Percentiles rank a stretch among this genome's conserved stretches.
Evolutionary conservation across 108 stramenopile genomes (phyloP).

Genomic region (Fistulifera solaris): DNA sequence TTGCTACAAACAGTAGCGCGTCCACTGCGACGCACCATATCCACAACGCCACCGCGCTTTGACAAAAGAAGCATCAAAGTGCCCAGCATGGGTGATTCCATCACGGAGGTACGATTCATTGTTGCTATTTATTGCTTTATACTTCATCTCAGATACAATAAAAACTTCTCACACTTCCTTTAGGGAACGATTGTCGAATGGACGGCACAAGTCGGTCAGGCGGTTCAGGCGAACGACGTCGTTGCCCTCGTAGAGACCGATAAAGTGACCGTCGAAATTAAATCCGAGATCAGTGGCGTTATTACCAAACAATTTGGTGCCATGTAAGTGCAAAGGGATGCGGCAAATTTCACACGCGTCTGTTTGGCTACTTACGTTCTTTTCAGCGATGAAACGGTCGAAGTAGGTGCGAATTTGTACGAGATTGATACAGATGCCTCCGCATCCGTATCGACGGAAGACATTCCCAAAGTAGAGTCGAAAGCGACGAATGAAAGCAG

Average conservation of each 20-base stretch:
- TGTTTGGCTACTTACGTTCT: no score
- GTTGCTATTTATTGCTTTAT: neutral
- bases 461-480: conserved; percentile 12
- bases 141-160: neutral
- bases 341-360: no score
- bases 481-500: conserved; percentile 5
- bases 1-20: no score
- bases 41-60: conserved; percentile 20
- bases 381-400: conserved; percentile 65
- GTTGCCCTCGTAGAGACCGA: conserved; percentile 86
- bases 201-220: conserved; percentile 60
- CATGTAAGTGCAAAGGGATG: conserved; percentile 56
- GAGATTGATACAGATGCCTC: conserved; percentile 65
- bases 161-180: conserved; percentile 4
- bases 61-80: conserved; percentile 61
- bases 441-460: conserved; percentile 10
- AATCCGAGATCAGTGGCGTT: conserved; percentile 71
- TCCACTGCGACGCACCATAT: conserved; percentile 11
- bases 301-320: conserved; percentile 61
- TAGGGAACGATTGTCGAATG: conserved; percentile 88
- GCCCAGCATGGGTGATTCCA: conserved; percentile 78
- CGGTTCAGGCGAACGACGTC: conserved; percentile 74
- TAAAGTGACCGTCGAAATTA: conserved; percentile 91
- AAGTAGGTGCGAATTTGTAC: conserved; percentile 73
- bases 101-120: conserved; percentile 46